Evolutionary conservation across 176 grass and related monocot genomes (phyloP), one percentile per base, ranked within the genome.

Genomic region (Eleusine indica): DNA sequence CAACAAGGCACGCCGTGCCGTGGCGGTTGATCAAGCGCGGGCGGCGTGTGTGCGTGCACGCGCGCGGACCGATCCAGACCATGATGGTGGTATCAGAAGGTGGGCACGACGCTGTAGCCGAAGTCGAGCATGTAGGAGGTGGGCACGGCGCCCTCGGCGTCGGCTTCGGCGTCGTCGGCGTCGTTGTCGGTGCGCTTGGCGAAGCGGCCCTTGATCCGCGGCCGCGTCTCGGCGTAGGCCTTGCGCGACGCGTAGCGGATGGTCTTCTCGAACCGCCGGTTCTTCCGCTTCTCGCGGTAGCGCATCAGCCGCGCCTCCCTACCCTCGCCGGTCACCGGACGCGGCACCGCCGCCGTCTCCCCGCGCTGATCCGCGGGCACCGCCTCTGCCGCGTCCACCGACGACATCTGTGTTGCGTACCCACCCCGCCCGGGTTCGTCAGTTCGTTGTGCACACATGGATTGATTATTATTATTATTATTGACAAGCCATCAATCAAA

Each of bases 251-350:
- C 96, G 79, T 98, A 98, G 32, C 93, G 87, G 72, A 98, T 95
- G 35, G 89, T 98, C 89, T 98, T 98, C 91, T 95, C 96, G 85
- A 98, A 98, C 72, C 92, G 66, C 43, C 96, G 85, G 76, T 85
- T 95, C 93, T 98, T 98, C 80, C 87, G 28, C 83, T 98, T 98
- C 91, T 98, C 89, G 16, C 96, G 71, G 85, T 98, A 98, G 17
- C 96, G 74, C 96, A 93, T 95, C 85, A 98, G 88, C 80, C 96
- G 75, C 22, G 89, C 89, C 87, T 91, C 85, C 80, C 96, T 37
- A 4, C 88, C 89, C 48, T 89, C 71, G 7, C 88, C 91, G 21
- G 78, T 63, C 81, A 74, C 58, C 28, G 91, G 57, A 70, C 79
- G 78, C 19, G 72, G 58, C 38, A 65, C 70, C 37, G n/a, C 62